A percentile compares a stretch with the other conserved stretches of the same genome.
Conservation (phyloP, 176 grass and related monocot species). For the Luzula sylvatica region DNA sequence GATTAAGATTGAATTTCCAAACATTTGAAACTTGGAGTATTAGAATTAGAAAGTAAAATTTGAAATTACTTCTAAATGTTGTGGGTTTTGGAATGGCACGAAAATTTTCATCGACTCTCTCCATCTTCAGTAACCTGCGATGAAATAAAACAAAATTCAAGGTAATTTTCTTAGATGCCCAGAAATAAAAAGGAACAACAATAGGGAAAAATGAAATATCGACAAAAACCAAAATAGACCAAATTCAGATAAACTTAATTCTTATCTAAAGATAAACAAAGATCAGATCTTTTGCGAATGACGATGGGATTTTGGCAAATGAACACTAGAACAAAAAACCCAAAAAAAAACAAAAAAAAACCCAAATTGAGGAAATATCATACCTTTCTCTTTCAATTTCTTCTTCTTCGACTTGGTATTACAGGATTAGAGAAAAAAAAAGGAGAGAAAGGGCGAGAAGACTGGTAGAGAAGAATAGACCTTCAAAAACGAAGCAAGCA, state of each 20-base stretch:
- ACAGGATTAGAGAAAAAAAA: slow-evolving; percentile 5
- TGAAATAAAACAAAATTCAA: slow-evolving; percentile 6
- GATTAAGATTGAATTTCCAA: not conserved
- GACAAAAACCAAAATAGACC: not conserved
- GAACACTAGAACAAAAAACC: not conserved
- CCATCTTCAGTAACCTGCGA: slow-evolving; percentile 35
- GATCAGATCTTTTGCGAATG: not conserved
- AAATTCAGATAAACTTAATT: not conserved
- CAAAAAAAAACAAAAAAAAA: not conserved
- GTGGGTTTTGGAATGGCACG: slow-evolving; percentile 15
- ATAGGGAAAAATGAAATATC: not conserved
- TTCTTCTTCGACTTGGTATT: not conserved
- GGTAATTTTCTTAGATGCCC: not conserved
- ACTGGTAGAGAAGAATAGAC: not conserved
- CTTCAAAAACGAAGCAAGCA: not conserved
- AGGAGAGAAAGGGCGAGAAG: not conserved
- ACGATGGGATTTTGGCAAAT: not conserved
- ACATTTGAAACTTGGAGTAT: not conserved
- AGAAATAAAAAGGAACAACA: not conserved
- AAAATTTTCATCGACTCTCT: slow-evolving; percentile 41
- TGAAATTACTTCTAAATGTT: slow-evolving; percentile 11
- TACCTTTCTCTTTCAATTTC: slow-evolving; percentile 22
- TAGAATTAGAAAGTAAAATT: slow-evolving; percentile 3
- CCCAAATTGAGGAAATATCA: not conserved
- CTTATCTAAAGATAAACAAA: not conserved